Conservation (phyloP, 768 basidiomycete genomes). For the Lactifluus piperatus region DNA sequence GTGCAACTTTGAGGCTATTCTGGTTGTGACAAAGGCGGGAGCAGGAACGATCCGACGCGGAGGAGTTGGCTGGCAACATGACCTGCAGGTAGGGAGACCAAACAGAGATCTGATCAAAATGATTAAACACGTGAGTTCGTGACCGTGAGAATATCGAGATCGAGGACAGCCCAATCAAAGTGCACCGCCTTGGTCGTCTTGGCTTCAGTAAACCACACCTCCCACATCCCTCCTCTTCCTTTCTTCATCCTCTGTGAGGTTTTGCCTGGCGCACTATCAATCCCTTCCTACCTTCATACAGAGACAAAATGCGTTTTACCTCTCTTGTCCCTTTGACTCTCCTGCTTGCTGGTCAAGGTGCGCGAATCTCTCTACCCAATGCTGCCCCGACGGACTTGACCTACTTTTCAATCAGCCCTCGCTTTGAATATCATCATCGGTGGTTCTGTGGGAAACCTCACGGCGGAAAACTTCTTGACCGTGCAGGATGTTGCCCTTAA, state of each 20-base stretch:
- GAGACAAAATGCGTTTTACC: slow-evolving; percentile 23
- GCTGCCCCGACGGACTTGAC: background rate
- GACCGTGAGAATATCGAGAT: background rate
- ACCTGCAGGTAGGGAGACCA: background rate
- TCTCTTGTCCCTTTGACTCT: slow-evolving; percentile 29
- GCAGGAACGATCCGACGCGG: background rate
- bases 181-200: background rate
- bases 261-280: slow-evolving; percentile 18
- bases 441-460: slow-evolving; percentile 29
- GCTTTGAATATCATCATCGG: slow-evolving; percentile 44
- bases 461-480: slow-evolving; percentile 37
- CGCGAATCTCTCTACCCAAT: background rate
- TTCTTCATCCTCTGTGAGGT: slow-evolving; percentile 18
- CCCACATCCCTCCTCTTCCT: background rate
- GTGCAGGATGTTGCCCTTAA: slow-evolving; percentile 29
- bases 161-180: background rate
- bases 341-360: slow-evolving; percentile 54
- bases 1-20: background rate
- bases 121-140: background rate
- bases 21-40: background rate
- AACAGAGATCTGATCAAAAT: no score
- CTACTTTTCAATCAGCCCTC: slow-evolving; percentile 26
- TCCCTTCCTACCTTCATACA: background rate
- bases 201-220: no score
- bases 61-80: background rate